Base-by-base conservation (phyloP, 2,329 filamentous ascomycete species). In the Microsporum ferrugineum region DNA sequence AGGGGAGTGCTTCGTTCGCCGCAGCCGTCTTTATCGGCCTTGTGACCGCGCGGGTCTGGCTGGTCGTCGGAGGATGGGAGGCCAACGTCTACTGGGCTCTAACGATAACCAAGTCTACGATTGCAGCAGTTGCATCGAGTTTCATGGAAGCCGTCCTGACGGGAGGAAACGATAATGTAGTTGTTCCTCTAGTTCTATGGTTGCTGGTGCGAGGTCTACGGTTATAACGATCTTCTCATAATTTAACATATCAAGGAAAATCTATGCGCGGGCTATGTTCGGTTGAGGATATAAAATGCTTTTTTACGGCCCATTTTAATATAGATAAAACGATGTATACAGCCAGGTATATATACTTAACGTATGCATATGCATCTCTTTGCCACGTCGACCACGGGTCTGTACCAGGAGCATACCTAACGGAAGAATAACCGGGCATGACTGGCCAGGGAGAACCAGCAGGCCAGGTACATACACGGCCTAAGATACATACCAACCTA, bases 141-240 rank as follows among this genome's bases (percentile, higher is more conserved):
- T 80, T 96, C 67, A 95, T 94, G 59, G 94, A 99, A 77, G 91
- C 94, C 31, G 92, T 96, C 55, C 77, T 99, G 65, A 97, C 94
- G 12, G 94, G 94, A 1, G 94, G 92, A 34, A 99, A 99, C 74
- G 94, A 99, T 79, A 99, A 99, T 78, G 94, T 99, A 17, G 87
- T 97, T 65, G 92, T 97, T 65, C 94, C 94, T 2, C 84, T 99
- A 61, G 85, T 95, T 58, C 76, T 99, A 63, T 99, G 94, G 94
- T 82, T 91, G 63, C 85, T 95, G 68, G 91, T 96, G 43, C 88
- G 92, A 74, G 89, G 89, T 23, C 74, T 92, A 63, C 81, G 66
- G 63, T 60, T 71, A 51, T 69, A 62, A 61, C 17, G 8, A 36
- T 17, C 53, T 56, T n/a, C 17, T 56, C 5, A 12, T 41, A n/a